These are phyloP conservation scores for Barbarea vulgaris DNA, from an alignment of 345 rosid genomes.

Conservation along the genomic window DNA sequence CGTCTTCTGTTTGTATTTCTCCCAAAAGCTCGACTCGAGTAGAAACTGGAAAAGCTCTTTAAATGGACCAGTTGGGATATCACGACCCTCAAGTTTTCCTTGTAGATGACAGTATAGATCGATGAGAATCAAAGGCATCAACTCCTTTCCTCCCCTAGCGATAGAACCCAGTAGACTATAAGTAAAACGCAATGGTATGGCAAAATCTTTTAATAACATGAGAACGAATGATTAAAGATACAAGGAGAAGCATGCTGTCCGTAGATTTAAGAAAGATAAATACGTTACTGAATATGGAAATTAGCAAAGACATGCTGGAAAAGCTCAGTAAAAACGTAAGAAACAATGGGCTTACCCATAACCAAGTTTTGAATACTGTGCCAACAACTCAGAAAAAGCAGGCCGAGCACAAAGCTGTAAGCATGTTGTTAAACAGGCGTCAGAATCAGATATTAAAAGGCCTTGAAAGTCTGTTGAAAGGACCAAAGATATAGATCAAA, in stretches of 20 bases:
- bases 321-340: neutral
- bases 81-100: constrained; percentile 91
- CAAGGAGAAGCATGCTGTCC: constrained; percentile 12
- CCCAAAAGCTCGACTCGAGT: constrained; percentile 57
- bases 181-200: neutral
- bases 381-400: constrained; percentile 75
- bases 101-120: constrained; percentile 82
- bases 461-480: neutral
- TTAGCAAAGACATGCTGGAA: constrained; percentile 10
- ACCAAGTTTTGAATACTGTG: constrained; percentile 63
- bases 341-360: constrained; percentile 62
- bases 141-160: constrained; percentile 74
- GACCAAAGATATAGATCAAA: neutral
- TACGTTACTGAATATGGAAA: neutral
- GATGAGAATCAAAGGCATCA: constrained; percentile 60
- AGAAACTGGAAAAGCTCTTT: constrained; percentile 79
- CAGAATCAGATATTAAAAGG: constrained; percentile 31
- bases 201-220: constrained; percentile 13
- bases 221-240: constrained; percentile 10
- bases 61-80: constrained; percentile 77
- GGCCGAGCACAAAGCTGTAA: constrained; percentile 70
- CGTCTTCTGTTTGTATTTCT: constrained; percentile 49
- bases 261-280: neutral
- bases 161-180: constrained; percentile 35
- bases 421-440: constrained; percentile 34